Evolutionary conservation across 139 green algal genomes (phyloP).

Genomic region (Parachlorella kessleri): DNA sequence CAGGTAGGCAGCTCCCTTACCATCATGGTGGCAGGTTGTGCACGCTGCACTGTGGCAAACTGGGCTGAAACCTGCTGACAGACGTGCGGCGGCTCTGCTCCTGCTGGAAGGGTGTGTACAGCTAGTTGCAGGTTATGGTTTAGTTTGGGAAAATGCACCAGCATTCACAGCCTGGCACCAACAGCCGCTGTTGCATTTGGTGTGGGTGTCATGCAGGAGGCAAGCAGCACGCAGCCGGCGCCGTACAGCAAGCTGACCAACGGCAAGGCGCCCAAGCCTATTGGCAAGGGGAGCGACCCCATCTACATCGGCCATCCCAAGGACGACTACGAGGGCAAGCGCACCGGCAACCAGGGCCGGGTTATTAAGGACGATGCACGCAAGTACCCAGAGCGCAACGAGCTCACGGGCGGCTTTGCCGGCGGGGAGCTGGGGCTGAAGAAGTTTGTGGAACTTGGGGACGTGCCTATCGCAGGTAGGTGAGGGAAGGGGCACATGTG

Average conservation of each 20-base stretch:
- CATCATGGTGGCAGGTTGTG: neutral
- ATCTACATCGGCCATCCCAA: constrained; percentile 68
- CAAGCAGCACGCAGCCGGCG: neutral
- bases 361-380: constrained; percentile 53
- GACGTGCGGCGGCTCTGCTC: too few species aligned
- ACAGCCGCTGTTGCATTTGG: neutral
- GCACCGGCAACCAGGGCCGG: constrained; percentile 26
- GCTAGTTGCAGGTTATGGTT: neutral
- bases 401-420: constrained; percentile 83
- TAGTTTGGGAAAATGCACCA: neutral
- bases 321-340: constrained; percentile 27
- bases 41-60: neutral
- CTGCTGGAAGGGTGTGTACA: too few species aligned
- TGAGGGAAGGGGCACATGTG: too few species aligned
- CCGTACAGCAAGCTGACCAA: neutral
- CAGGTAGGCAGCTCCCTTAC: constrained; percentile 21
- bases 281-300: constrained; percentile 36
- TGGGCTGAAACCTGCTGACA: too few species aligned
- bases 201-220: neutral
- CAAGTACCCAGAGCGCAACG: constrained; percentile 48
- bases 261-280: constrained; percentile 13
- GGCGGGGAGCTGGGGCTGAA: constrained; percentile 80
- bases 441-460: constrained; percentile 72
- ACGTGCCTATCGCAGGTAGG: constrained; percentile 53
- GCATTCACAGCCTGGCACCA: too few species aligned